phyloP scores from a whole-genome alignment of 768 basidiomycete species.

The Auricularia cornea region DNA sequence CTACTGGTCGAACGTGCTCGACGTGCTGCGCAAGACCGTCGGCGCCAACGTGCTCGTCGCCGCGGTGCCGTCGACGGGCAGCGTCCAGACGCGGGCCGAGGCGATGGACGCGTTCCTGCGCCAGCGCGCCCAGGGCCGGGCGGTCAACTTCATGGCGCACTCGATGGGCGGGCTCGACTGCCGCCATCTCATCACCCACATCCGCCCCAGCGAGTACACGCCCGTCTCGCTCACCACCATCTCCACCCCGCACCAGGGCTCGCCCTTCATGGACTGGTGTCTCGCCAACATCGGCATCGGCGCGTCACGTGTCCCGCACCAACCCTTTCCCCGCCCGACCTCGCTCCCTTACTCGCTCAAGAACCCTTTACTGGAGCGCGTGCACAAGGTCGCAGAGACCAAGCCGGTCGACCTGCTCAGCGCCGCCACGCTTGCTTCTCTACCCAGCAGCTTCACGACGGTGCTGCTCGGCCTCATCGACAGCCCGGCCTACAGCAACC shows the following conservation, averaged over 20 bases:
- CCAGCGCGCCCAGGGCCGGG: conserved; percentile 57
- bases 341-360: conserved; percentile 8
- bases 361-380: neutral
- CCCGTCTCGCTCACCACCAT: conserved; percentile 85
- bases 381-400: neutral
- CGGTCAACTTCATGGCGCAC: conserved; percentile 89
- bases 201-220: conserved; percentile 72
- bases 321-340: conserved; percentile 12
- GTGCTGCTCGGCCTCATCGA: conserved; percentile 84
- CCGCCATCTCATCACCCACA: conserved; percentile 80
- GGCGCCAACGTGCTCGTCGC: conserved; percentile 96
- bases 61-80: conserved; percentile 89
- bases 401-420: neutral
- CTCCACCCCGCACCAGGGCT: conserved; percentile 90
- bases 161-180: conserved; percentile 98
- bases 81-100: conserved; percentile 71
- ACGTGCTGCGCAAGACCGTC: conserved; percentile 66
- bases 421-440: conserved; percentile 44
- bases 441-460: conserved; percentile 79
- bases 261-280: conserved; percentile 99
- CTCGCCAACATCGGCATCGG: conserved; percentile 90
- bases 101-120: conserved; percentile 66
- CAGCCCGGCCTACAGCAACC: conserved; percentile 92
- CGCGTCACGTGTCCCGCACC: neutral
- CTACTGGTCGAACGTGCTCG: conserved; percentile 89